These are phyloP conservation scores for Corchorus capsularis DNA, from an alignment of 345 rosid species.

Conservation along the genomic window DNA sequence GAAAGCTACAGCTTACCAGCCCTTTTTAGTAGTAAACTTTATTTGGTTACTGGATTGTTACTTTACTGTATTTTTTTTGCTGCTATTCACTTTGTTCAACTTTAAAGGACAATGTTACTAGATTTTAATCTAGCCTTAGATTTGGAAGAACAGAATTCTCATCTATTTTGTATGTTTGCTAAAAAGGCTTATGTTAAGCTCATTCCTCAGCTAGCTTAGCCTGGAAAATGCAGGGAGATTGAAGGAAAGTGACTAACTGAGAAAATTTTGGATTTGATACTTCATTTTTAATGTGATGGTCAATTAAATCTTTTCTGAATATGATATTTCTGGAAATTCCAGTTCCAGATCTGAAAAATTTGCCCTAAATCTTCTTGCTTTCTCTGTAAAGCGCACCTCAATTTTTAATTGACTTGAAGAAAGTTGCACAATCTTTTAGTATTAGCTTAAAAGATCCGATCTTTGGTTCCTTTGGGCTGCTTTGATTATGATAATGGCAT, in stretches of 20 bases:
- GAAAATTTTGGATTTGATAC: background rate
- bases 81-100: background rate
- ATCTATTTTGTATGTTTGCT: background rate
- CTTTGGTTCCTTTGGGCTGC: background rate
- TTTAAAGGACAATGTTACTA: background rate
- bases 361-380: background rate
- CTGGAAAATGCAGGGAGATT: conserved; percentile 9
- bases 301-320: background rate
- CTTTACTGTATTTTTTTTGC: background rate
- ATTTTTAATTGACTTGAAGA: background rate
- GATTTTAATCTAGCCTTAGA: background rate
- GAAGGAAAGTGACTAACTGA: background rate
- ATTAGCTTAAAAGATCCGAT: background rate
- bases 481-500: background rate
- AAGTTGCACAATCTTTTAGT: background rate
- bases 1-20: background rate
- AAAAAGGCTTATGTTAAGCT: background rate
- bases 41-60: background rate
- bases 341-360: background rate
- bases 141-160: background rate
- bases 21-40: background rate
- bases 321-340: background rate
- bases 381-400: background rate
- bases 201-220: background rate
- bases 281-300: background rate